Evolutionary conservation across 2,329 filamentous ascomycete species (phyloP), one percentile per base, ranked within the genome.

Genomic region (Septoria linicola): DNA sequence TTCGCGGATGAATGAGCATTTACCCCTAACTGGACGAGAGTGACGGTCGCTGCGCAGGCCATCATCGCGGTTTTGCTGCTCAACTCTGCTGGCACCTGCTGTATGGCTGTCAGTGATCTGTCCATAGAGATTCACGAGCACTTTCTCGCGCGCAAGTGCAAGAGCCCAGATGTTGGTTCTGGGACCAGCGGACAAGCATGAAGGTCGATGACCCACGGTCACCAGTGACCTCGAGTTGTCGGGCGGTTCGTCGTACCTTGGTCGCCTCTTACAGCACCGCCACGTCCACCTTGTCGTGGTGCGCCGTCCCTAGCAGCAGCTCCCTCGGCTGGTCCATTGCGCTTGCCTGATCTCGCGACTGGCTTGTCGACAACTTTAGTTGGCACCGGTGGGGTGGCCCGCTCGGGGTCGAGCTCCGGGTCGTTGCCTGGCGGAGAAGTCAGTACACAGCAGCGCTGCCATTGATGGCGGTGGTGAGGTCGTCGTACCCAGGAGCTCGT

Each of bases 351-450:
- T 73, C 89, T 85, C 68, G 83, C 78, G 63, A 79, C 75, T 62
- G 84, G 82, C 84, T 93, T 95, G 74, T 96, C 89, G 71, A 93
- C 82, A 72, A 88, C 87, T 83, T 89, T 93, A 67, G 88, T 84
- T 67, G 90, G 91, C 16, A 47, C 44, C 71, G 86, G 85, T 66
- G 83, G 79, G 68, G 85, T 83, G 63, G 81, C 80, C 76, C 84
- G 84, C 76, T 92, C 89, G 72, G 82, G 81, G 72, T 84, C 82
- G 70, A 82, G 79, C 70, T 86, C 83, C 63, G 80, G 81, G 71
- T 85, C 82, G 73, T 86, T 85, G 73, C 83, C 83, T 71, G 62
- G 60, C 53, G 59, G 57, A 37, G 58, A 60, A 53, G 56, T 64
- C 40, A 60, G 57, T 58, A 54, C 34, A 36, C 14, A 13, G 32